These are phyloP conservation scores for Gaillardinia entomophila DNA, from an alignment of 805 yeast genomes.

Conservation along the genomic window DNA sequence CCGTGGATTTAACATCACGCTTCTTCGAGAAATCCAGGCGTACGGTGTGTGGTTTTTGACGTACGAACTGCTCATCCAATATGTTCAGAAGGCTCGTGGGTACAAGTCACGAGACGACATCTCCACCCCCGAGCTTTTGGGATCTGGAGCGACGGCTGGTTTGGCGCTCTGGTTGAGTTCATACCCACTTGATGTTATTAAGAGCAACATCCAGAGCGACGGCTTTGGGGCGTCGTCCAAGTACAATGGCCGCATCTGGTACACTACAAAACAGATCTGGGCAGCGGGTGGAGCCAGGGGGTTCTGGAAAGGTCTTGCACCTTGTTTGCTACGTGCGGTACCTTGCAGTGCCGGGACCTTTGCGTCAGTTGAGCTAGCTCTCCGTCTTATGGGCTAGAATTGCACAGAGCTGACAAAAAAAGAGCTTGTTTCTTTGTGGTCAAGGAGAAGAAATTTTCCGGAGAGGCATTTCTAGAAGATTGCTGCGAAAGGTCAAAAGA, in stretches of 20 bases:
- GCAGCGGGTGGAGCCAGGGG: constrained; percentile 42
- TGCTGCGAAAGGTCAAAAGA: too few relatives aligned
- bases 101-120: constrained; percentile 42
- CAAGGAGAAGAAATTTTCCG: too few relatives aligned
- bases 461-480: too few relatives aligned
- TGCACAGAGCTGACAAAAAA: too few relatives aligned
- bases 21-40: constrained; percentile 60
- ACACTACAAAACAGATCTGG: constrained; percentile 36
- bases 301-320: constrained; percentile 59
- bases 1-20: constrained; percentile 51
- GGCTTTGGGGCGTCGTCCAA: constrained; percentile 37
- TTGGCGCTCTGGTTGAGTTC: constrained; percentile 58
- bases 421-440: too few relatives aligned
- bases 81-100: constrained; percentile 24
- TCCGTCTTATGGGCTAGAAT: constrained; percentile 46
- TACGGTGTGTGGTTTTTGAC: constrained; percentile 72
- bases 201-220: constrained; percentile 50
- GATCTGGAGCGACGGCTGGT: constrained; percentile 63
- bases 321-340: constrained; percentile 54
- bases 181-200: constrained; percentile 47
- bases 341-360: constrained; percentile 73
- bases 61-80: constrained; percentile 50
- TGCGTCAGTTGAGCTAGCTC: constrained; percentile 67
- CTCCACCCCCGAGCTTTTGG: constrained; percentile 49
- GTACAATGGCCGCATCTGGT: constrained; percentile 33